Percentiles rank a stretch among this genome's conserved stretches.
Conservation (phyloP, 257 asterid species). For the Nicotiana tomentosiformis region DNA sequence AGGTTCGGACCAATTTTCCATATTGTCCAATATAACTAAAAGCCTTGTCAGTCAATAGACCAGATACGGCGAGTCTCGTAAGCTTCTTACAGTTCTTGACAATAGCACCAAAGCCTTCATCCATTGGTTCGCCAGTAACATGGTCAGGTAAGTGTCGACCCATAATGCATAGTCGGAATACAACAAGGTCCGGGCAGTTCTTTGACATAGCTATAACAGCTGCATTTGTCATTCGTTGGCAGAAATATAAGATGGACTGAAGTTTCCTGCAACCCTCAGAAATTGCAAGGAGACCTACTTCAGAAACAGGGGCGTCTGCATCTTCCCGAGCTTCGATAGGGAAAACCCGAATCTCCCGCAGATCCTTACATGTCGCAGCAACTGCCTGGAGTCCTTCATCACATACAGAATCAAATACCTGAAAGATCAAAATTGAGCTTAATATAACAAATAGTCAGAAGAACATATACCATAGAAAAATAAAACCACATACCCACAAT, state of each 20-base stretch:
- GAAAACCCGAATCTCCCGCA: slow-evolving; percentile 50
- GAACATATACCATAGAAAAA: background rate
- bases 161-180: slow-evolving; percentile 54
- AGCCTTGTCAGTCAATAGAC: slow-evolving; percentile 42
- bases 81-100: slow-evolving; percentile 57
- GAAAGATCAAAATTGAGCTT: slow-evolving; percentile 6
- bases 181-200: slow-evolving; percentile 44
- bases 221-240: slow-evolving; percentile 51
- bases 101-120: slow-evolving; percentile 56
- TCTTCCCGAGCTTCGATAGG: slow-evolving; percentile 41
- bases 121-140: slow-evolving; percentile 45
- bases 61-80: slow-evolving; percentile 46
- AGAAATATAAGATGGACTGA: slow-evolving; percentile 41
- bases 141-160: slow-evolving; percentile 43
- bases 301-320: slow-evolving; percentile 43
- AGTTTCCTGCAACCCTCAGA: slow-evolving; percentile 56
- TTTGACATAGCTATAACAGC: slow-evolving; percentile 49
- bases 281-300: slow-evolving; percentile 44
- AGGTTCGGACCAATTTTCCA: slow-evolving; percentile 41
- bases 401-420: slow-evolving; percentile 45
- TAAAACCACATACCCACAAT: slow-evolving; percentile 37
- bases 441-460: background rate
- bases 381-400: slow-evolving; percentile 61
- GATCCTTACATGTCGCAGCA: slow-evolving; percentile 46
- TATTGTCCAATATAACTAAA: slow-evolving; percentile 41